These are phyloP conservation scores for Wickerhamomyces hampshirensis DNA, from an alignment of 805 yeast genomes.

Conservation along the genomic window DNA sequence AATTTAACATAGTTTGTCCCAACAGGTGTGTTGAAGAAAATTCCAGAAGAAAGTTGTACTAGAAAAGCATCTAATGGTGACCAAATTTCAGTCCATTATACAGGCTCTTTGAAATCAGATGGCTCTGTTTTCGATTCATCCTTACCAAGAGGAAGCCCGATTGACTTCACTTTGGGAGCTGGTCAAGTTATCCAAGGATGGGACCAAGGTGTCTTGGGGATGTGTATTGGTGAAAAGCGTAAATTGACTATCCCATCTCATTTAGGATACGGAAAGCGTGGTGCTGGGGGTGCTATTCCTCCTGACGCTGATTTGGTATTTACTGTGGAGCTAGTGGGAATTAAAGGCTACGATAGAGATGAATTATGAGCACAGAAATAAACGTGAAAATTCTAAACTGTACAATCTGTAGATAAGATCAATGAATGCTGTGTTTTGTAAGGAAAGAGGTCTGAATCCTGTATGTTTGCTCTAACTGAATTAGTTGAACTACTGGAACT, in stretches of 20 bases:
- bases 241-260: slow-evolving; percentile 73
- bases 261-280: slow-evolving; percentile 72
- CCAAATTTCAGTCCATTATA: slow-evolving; percentile 68
- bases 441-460: too few species aligned
- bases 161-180: slow-evolving; percentile 65
- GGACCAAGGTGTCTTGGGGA: slow-evolving; percentile 76
- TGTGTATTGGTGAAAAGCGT: slow-evolving; percentile 86
- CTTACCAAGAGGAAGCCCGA: slow-evolving; percentile 55
- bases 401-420: too few species aligned
- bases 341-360: slow-evolving; percentile 33
- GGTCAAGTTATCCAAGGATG: slow-evolving; percentile 86
- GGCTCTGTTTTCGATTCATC: slow-evolving; percentile 79
- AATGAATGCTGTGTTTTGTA: too few species aligned
- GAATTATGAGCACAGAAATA: slow-evolving; percentile 9
- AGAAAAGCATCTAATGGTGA: slow-evolving; percentile 63
- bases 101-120: slow-evolving; percentile 56
- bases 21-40: slow-evolving; percentile 41
- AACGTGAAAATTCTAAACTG: neutral
- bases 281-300: slow-evolving; percentile 76
- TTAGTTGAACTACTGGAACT: too few species aligned
- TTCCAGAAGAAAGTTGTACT: slow-evolving; percentile 49
- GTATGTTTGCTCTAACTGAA: too few species aligned
- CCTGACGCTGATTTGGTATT: slow-evolving; percentile 70
- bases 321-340: slow-evolving; percentile 58
- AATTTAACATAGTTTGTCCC: neutral